Conservation (phyloP, 768 basidiomycete species). For the Boletellus ananiceps region DNA sequence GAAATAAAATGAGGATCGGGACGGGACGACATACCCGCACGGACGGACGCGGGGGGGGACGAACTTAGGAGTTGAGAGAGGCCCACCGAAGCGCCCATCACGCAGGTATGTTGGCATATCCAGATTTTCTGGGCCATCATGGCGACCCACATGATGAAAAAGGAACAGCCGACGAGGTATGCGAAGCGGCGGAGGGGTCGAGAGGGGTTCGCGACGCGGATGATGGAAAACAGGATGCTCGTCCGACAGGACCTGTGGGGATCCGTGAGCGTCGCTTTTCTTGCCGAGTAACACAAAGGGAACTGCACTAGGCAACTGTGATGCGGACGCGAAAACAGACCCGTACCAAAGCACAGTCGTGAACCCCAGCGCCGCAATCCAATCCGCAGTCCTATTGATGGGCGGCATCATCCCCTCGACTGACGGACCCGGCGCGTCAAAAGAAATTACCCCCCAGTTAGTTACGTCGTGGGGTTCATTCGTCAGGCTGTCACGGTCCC, state of each 20-base stretch:
- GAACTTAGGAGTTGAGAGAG: conserved; percentile 22
- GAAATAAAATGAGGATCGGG: not conserved
- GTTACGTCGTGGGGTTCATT: not conserved
- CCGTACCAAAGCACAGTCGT: conserved; percentile 21
- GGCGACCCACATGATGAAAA: conserved; percentile 24
- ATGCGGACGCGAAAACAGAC: not conserved
- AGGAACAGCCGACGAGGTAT: conserved; percentile 8
- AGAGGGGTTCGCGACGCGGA: conserved; percentile 15
- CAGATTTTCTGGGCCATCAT: conserved; percentile 13
- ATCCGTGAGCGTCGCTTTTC: not conserved
- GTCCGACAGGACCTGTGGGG: conserved; percentile 19
- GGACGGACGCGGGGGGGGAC: not conserved
- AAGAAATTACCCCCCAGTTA: not conserved
- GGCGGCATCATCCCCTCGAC: not conserved
- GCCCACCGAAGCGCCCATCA: not conserved
- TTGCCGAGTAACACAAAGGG: not conserved
- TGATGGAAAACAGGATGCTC: conserved; percentile 24
- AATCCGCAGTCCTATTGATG: conserved; percentile 2
- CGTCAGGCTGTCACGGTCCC: not conserved
- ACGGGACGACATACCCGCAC: not conserved
- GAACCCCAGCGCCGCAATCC: conserved; percentile 13
- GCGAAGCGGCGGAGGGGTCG: conserved; percentile 3
- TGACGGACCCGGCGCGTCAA: not conserved
- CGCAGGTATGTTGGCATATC: conserved; percentile 9
- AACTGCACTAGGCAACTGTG: not conserved